These are phyloP conservation scores for Corchorus capsularis DNA, from an alignment of 345 rosid species.

Conservation along the genomic window DNA sequence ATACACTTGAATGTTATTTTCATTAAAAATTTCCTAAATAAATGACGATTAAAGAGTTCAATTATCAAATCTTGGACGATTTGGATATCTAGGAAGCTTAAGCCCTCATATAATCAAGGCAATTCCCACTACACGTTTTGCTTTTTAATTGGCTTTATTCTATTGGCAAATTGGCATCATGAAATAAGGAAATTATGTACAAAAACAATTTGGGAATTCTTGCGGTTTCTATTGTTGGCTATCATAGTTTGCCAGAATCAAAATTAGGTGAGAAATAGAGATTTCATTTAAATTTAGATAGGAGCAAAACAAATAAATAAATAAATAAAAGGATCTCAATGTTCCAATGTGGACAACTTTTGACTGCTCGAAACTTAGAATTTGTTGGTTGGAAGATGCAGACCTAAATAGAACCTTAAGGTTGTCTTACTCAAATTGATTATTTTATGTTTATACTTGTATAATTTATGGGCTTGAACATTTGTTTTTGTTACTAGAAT, in stretches of 20 bases:
- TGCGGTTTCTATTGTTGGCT: not conserved
- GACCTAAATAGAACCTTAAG: too few species aligned
- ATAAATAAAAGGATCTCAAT: too few species aligned
- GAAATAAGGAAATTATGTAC: not conserved
- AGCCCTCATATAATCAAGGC: slow-evolving; percentile 4
- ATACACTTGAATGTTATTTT: not conserved
- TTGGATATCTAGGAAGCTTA: slow-evolving; percentile 11
- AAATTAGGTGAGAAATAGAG: not conserved
- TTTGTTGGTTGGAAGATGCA: too few species aligned
- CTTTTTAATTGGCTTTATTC: not conserved
- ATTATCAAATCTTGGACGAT: not conserved
- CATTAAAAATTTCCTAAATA: not conserved
- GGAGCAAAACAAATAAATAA: too few species aligned
- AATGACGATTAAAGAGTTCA: slow-evolving; percentile 10
- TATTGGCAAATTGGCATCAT: not conserved
- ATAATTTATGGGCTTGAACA: too few species aligned
- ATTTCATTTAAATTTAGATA: not conserved
- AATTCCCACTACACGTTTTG: not conserved
- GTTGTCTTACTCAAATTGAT: too few species aligned
- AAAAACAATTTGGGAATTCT: not conserved
- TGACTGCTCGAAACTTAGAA: not conserved
- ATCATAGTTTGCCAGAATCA: not conserved
- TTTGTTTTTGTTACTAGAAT: too few species aligned
- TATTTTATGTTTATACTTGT: too few species aligned
- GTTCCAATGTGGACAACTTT: not conserved